phyloP scores from a whole-genome alignment of 2,329 filamentous ascomycete genomes.

The Fusarium aywerte region DNA sequence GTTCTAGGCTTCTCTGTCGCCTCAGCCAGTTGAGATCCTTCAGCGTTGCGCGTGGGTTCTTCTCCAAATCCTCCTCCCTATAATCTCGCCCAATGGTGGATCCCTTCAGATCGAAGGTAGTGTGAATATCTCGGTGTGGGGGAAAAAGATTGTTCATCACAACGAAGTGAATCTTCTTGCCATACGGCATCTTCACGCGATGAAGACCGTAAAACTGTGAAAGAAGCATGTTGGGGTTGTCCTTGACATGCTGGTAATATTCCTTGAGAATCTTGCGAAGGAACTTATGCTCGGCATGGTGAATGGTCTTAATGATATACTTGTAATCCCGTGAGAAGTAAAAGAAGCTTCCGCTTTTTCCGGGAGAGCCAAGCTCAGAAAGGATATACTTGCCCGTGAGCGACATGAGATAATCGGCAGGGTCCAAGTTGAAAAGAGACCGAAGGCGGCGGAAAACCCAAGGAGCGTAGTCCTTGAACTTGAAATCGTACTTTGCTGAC shows the following conservation, averaged over 20 bases:
- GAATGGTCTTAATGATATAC: slow-evolving; percentile 99
- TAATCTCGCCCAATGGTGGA: slow-evolving; percentile 95
- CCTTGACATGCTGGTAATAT: slow-evolving; percentile 91
- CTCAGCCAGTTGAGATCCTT: slow-evolving; percentile 98
- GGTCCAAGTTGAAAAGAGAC: slow-evolving; percentile 87
- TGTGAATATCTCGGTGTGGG: slow-evolving; percentile 95
- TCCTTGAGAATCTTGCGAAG: slow-evolving; percentile 85
- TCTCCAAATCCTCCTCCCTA: slow-evolving; percentile 84
- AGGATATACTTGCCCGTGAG: slow-evolving; percentile 98
- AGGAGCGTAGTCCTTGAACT: slow-evolving; percentile 99
- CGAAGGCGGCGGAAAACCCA: slow-evolving; percentile 98
- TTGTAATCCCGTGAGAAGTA: slow-evolving; percentile 99
- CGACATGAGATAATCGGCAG: slow-evolving; percentile 97
- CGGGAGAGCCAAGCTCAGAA: slow-evolving; percentile 94
- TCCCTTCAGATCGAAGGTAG: slow-evolving; percentile 96
- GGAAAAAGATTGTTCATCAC: slow-evolving; percentile 99
- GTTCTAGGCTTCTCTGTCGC: slow-evolving; percentile 83
- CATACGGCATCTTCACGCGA: slow-evolving; percentile 97
- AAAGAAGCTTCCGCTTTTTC: slow-evolving; percentile 99
- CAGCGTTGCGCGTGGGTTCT: slow-evolving; percentile 90
- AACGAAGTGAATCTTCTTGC: slow-evolving; percentile 98
- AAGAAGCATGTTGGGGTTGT: slow-evolving; percentile 95
- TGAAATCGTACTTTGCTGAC: slow-evolving; percentile 99
- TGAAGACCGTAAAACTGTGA: slow-evolving; percentile 98
- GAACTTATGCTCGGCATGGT: slow-evolving; percentile 92